A percentile compares a stretch with the other conserved stretches of the same genome.
Conservation (phyloP, 2,329 filamentous ascomycete species). For the Verticillium albo-atrum region DNA sequence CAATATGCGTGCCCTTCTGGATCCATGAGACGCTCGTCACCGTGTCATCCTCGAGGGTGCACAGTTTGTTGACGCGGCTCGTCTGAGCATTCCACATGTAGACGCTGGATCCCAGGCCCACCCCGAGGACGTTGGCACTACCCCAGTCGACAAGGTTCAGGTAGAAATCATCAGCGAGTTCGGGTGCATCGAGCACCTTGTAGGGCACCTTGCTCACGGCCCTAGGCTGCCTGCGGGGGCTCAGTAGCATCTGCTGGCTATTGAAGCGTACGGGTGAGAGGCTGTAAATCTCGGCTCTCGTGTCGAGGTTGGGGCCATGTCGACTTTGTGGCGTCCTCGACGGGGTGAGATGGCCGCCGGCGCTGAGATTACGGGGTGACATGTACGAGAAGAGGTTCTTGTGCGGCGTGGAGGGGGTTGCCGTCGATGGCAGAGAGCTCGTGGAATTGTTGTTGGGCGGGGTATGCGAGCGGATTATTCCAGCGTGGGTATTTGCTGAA, state of each 20-base stretch:
- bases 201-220: conserved; percentile 95
- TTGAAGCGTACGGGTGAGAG: conserved; percentile 89
- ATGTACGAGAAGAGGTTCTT: conserved; percentile 96
- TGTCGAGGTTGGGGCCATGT: conserved; percentile 83
- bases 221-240: conserved; percentile 80
- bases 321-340: conserved; percentile 85
- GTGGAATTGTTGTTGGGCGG: conserved; percentile 65
- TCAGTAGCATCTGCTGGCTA: conserved; percentile 90
- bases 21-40: conserved; percentile 99
- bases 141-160: conserved; percentile 98
- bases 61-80: conserved; percentile 88
- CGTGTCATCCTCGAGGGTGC: conserved; percentile 85
- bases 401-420: conserved; percentile 92
- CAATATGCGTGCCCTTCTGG: conserved; percentile 91
- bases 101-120: conserved; percentile 86
- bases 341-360: conserved; percentile 79
- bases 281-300: conserved; percentile 90
- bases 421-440: conserved; percentile 62
- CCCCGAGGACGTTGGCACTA: conserved; percentile 87
- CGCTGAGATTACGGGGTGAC: conserved; percentile 66
- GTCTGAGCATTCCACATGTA: conserved; percentile 98
- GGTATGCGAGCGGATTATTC: conserved; percentile 60
- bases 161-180: conserved; percentile 96
- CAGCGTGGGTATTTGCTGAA: conserved; percentile 45
- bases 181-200: conserved; percentile 94